These are phyloP conservation scores for Amphicarpaea edgeworthii DNA, from an alignment of 306 rosid species.

Conservation along the genomic window DNA sequence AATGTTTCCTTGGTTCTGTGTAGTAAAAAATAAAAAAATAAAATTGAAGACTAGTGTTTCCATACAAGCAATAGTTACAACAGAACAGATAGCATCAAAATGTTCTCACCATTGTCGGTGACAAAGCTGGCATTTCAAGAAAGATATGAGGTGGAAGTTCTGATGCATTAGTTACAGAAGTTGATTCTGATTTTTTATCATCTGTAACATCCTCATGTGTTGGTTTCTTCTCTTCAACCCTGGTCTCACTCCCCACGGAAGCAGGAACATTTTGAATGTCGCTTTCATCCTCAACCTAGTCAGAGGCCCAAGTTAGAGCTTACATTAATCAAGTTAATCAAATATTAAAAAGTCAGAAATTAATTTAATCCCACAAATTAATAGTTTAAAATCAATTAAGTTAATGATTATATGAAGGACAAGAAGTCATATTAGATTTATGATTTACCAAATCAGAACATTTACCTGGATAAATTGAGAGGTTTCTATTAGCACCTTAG, in stretches of 20 bases:
- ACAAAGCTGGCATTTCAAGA: conserved; percentile 93
- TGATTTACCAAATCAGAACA: conserved; percentile 38
- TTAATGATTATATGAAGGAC: conserved; percentile 28
- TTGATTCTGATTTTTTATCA: conserved; percentile 60
- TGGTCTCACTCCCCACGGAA: conserved; percentile 56
- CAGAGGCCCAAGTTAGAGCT: conserved; percentile 51
- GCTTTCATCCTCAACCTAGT: conserved; percentile 87
- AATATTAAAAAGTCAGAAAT: conserved; percentile 35
- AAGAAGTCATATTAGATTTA: not conserved
- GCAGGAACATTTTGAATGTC: conserved; percentile 83
- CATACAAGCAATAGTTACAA: conserved; percentile 36
- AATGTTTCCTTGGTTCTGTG: conserved; percentile 93
- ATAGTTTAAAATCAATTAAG: conserved; percentile 19
- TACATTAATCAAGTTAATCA: conserved; percentile 51
- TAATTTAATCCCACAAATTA: conserved; percentile 26
- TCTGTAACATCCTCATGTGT: conserved; percentile 51
- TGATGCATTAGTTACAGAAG: conserved; percentile 61
- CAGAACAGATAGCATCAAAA: conserved; percentile 4
- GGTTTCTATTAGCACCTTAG: conserved; percentile 24
- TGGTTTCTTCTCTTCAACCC: conserved; percentile 55
- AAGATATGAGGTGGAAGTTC: conserved; percentile 86
- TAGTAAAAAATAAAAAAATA: conserved; percentile 30
- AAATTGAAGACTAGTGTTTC: conserved; percentile 30
- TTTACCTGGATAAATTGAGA: conserved; percentile 17
- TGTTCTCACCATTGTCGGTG: conserved; percentile 91